Evolutionary conservation across 495 filamentous ascomycete species (phyloP).

Genomic region (Neurospora sublineolata): DNA sequence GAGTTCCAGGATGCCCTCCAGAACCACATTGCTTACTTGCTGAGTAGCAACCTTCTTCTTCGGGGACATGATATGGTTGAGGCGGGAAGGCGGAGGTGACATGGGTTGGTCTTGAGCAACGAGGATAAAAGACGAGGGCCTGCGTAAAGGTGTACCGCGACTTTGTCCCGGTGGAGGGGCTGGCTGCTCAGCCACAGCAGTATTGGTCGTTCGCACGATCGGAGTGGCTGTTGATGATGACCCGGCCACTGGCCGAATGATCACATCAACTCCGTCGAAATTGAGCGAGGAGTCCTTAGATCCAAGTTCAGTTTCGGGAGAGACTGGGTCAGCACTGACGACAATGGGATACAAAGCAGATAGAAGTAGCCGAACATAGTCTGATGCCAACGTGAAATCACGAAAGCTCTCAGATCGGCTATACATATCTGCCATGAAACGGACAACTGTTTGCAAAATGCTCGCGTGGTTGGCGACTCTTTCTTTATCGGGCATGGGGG

Average conservation of each 20-base stretch:
- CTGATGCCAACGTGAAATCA: slow-evolving; percentile 66
- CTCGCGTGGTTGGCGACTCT: slow-evolving; percentile 37
- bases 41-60: slow-evolving; percentile 39
- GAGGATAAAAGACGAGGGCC: slow-evolving; percentile 82
- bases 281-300: slow-evolving; percentile 66
- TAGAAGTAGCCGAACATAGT: slow-evolving; percentile 68
- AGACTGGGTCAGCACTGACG: slow-evolving; percentile 71
- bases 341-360: slow-evolving; percentile 72
- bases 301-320: slow-evolving; percentile 70
- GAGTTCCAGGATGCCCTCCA: slow-evolving; percentile 64
- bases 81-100: slow-evolving; percentile 44
- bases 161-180: slow-evolving; percentile 24
- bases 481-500: slow-evolving; percentile 31
- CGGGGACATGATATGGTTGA: slow-evolving; percentile 51
- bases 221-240: slow-evolving; percentile 39
- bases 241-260: slow-evolving; percentile 61
- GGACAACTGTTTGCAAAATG: slow-evolving; percentile 60
- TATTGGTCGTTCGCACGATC: slow-evolving; percentile 58
- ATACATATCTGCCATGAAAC: slow-evolving; percentile 71
- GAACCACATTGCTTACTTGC: slow-evolving; percentile 52
- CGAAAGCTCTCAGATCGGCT: slow-evolving; percentile 59
- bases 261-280: slow-evolving; percentile 76
- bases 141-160: slow-evolving; percentile 48
- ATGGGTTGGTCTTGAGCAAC: slow-evolving; percentile 54
- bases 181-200: slow-evolving; percentile 37